Base-by-base conservation (phyloP, 768 basidiomycete species). In the button mushroom (Agaricus bisporus) region DNA sequence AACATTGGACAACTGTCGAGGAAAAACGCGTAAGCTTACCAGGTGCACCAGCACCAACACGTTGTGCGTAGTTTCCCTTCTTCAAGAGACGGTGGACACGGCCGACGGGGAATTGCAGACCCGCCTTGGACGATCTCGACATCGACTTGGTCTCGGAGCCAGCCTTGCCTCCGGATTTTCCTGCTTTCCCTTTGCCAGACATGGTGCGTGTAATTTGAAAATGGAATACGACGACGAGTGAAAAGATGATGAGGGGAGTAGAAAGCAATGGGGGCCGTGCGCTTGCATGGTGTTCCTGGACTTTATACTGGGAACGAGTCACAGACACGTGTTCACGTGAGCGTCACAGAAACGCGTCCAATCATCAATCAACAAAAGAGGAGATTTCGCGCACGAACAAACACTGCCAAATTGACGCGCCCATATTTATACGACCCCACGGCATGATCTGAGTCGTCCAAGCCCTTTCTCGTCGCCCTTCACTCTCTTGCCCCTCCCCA, bases 51-150 rank as follows among this genome's bases (percentile, higher is more conserved):
- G 90, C 88, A 71, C 91, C 91, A 58, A 93, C 84, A 68, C 91
- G 87, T 61, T 88, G 85, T 47, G 87, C 86, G 59, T 91, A 92
- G 76, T 92, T 91, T 50, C 90, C 90, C 69, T 81, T 82, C 78
- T 91, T 91, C 69, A 92, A 69, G 41, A 91, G 81, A 81, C 88
- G 84, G 73, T 90, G 91, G 57, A 92, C 83, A 86, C 91, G 91
- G 78, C 91, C 91, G 61, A 93, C 90, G 50, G 91, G 91, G 76
- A 93, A 89, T 67, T 88, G 84, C 51, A 87, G 80, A 61, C 85
- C 85, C 11, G 85, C 85, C 64, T 85, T 86, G 50, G 85, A 76
- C 20, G 85, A 87, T 49, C 85, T 82, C 12, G 86, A 87, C 61
- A 82, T 80, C 3, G 83, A 70, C 63, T 86, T 86, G 57, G 72